Evolutionary conservation across 164 flowering plant genomes (phyloP), one percentile per base, ranked within the genome.

Genomic region (Protea cynaroides): DNA sequence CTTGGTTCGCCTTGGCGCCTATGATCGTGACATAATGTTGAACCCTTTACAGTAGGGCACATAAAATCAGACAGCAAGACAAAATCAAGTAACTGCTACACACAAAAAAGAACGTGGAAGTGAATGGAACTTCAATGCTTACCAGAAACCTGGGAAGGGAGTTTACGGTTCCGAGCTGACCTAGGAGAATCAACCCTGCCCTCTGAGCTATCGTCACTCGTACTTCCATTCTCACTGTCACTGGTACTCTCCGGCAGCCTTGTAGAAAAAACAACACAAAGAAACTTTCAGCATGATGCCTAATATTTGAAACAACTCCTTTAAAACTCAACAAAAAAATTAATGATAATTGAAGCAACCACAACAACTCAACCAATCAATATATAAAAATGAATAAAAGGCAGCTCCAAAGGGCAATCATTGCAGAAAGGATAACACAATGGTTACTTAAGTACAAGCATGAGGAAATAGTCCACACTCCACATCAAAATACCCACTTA

Each of bases 211-310:
- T 77, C 70, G 65, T 60, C 83, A 55, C 80, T 79, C 59, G 74
- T 52, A 68, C 74, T 75, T 59, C 74, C 86, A 59, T 83, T 80
- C 13, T 81, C 92, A 46, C 78, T 59, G 60, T 79, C 87, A 59
- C 87, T 76, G 19, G 61, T 49, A 75, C 82, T 83, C 56, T 78
- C 89, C 9, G 78, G 82, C 0, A 70, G 62, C 85, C 96, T 92
- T 47, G 13, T 29, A 61, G 22, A 64, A 59, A 1, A 53, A 34
- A 44, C 44, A 52, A 18, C 8, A 49, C 17, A 22, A 43, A 44
- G 8, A 19, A 59, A 51, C 5, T 8, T 44, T 56, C 58, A 56
- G 38, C 37, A 25, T 14, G 18, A 25, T 12, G 0, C 34, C 34
- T 29, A 29, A 29, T 25, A 25, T 6, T 12, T 4, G 38, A 25